phyloP scores from a whole-genome alignment of 2,329 filamentous ascomycete species.

The Cadophora malorum region DNA sequence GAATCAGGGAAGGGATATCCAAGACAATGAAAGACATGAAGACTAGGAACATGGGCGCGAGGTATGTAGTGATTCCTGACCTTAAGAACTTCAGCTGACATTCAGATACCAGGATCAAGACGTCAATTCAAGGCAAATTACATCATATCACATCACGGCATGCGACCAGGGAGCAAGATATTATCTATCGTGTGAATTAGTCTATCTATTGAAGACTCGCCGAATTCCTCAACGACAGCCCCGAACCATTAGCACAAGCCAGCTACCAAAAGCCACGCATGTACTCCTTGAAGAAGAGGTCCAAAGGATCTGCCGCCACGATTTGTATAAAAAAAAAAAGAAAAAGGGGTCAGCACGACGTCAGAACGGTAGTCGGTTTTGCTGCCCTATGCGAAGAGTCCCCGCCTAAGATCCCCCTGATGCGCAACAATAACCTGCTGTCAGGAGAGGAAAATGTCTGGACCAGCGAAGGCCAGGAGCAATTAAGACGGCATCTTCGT shows the following conservation, averaged over 20 bases:
- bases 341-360: conserved; percentile 6
- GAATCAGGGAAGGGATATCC: no score
- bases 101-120: no score
- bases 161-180: conserved; percentile 1
- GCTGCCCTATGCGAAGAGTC: conserved; percentile 9
- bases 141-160: conserved; percentile 14
- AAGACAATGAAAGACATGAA: no score
- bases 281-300: conserved; percentile 6
- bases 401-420: conserved; percentile 3
- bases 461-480: conserved; percentile 34
- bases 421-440: conserved; percentile 6
- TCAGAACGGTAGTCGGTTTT: conserved; percentile 10
- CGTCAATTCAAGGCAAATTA: neutral
- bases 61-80: no score
- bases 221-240: conserved; percentile 29
- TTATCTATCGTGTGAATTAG: conserved; percentile 34
- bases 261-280: conserved; percentile 29
- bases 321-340: conserved; percentile 19
- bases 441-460: conserved; percentile 22
- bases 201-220: conserved; percentile 31
- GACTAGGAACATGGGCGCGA: no score
- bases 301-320: conserved; percentile 21
- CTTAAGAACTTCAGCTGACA: no score
- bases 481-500: conserved; percentile 52
- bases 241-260: conserved; percentile 27